phyloP scores from a whole-genome alignment of 768 basidiomycete genomes.

The Cystofilobasidium capitatum region DNA sequence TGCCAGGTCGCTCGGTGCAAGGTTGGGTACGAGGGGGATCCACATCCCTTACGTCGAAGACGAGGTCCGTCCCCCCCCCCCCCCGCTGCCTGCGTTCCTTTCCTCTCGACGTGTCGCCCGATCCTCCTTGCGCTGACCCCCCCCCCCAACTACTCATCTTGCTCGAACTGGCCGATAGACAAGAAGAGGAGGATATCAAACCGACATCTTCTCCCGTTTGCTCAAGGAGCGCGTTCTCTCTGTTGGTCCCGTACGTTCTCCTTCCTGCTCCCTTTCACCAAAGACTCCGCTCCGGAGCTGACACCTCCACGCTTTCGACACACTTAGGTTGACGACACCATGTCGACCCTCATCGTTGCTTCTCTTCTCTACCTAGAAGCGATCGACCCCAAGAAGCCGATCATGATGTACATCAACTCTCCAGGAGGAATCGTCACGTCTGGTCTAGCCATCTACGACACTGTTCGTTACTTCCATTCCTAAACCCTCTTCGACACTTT shows the following conservation, averaged over 20 bases:
- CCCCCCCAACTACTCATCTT: not conserved
- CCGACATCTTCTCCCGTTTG: slow-evolving; percentile 86
- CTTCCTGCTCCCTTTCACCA: not conserved
- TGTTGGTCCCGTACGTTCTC: slow-evolving; percentile 68
- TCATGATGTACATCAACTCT: slow-evolving; percentile 93
- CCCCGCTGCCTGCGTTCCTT: not conserved
- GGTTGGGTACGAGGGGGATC: not conserved
- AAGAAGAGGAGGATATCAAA: slow-evolving; percentile 35
- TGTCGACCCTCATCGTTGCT: slow-evolving; percentile 77
- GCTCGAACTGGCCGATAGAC: not conserved
- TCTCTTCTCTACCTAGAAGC: slow-evolving; percentile 93
- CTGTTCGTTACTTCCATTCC: slow-evolving; percentile 48
- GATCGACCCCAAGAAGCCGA: slow-evolving; percentile 85
- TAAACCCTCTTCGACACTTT: not conserved
- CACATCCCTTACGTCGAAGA: slow-evolving; percentile 10
- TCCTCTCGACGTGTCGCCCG: no score
- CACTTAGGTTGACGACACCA: slow-evolving; percentile 72
- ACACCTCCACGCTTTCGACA: not conserved
- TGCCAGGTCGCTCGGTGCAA: no score
- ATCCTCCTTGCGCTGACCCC: not conserved
- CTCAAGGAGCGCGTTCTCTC: slow-evolving; percentile 90
- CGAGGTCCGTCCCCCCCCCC: not conserved
- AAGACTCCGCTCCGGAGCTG: not conserved
- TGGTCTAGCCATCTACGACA: slow-evolving; percentile 94
- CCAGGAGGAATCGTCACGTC: slow-evolving; percentile 94